These are phyloP conservation scores for Pittosporum tobira DNA, from an alignment of 129 eudicot genomes.

Conservation along the genomic window DNA sequence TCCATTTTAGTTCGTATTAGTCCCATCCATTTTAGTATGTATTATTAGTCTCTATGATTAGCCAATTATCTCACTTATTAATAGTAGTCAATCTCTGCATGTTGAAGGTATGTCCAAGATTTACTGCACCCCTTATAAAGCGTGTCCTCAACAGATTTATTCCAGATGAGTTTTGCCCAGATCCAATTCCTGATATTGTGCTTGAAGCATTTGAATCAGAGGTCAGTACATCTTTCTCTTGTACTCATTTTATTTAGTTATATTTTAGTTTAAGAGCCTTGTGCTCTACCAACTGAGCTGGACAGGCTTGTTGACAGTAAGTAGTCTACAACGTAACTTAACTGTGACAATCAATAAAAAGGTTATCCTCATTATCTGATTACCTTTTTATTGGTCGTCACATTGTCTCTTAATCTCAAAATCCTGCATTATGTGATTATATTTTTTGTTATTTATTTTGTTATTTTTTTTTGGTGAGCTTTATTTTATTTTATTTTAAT, in stretches of 20 bases:
- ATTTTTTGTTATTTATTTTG: too few relatives aligned
- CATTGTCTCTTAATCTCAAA: background rate
- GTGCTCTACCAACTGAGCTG: too few relatives aligned
- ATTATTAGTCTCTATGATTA: background rate
- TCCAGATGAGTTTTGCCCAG: slow-evolving; percentile 86
- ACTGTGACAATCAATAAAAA: too few relatives aligned
- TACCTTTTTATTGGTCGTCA: too few relatives aligned
- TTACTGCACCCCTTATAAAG: slow-evolving; percentile 57
- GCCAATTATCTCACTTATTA: background rate
- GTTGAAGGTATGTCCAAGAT: slow-evolving; percentile 72
- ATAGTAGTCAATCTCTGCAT: slow-evolving; percentile 4
- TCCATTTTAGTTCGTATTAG: background rate
- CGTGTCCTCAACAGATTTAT: slow-evolving; percentile 55
- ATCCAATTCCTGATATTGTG: slow-evolving; percentile 58
- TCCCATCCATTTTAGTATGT: slow-evolving; percentile 1
- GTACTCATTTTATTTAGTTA: background rate
- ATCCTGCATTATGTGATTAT: too few relatives aligned
- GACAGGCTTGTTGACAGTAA: too few relatives aligned
- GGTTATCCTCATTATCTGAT: too few relatives aligned
- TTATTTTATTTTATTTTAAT: background rate
- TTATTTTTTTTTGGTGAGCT: too few relatives aligned
- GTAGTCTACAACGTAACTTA: too few relatives aligned
- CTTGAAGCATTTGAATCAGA: slow-evolving; percentile 62
- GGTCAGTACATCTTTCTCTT: slow-evolving; percentile 31
- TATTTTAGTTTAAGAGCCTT: too few relatives aligned